phyloP scores from a whole-genome alignment of 1,139 yeast species.

The Yamadazyma friedrichii region DNA sequence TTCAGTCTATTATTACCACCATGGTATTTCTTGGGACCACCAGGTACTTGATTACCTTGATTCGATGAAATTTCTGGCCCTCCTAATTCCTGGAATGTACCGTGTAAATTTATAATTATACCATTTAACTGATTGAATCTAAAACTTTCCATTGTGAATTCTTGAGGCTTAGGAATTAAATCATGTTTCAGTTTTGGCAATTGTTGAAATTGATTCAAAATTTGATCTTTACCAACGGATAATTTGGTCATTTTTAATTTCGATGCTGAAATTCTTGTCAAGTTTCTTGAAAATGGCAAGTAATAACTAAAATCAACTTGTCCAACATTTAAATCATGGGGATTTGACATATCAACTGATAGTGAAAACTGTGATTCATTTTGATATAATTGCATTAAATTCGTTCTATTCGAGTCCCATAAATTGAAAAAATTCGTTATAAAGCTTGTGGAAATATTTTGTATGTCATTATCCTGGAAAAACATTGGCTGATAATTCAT shows the following conservation, averaged over 20 bases:
- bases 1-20: slow-evolving; percentile 20
- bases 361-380: slow-evolving; percentile 82
- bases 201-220: slow-evolving; percentile 57
- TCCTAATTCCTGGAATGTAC: slow-evolving; percentile 70
- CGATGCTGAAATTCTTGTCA: slow-evolving; percentile 63
- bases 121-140: slow-evolving; percentile 72
- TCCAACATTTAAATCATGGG: slow-evolving; percentile 46
- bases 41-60: slow-evolving; percentile 17
- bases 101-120: slow-evolving; percentile 76
- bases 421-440: slow-evolving; percentile 68
- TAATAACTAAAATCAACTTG: slow-evolving; percentile 62
- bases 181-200: slow-evolving; percentile 79
- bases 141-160: slow-evolving; percentile 78
- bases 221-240: slow-evolving; percentile 69
- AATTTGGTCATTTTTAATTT: slow-evolving; percentile 57
- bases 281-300: slow-evolving; percentile 71
- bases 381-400: slow-evolving; percentile 71
- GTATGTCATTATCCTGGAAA: slow-evolving; percentile 78
- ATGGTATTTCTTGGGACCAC: slow-evolving; percentile 25
- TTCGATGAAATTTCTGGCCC: slow-evolving; percentile 41
- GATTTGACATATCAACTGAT: slow-evolving; percentile 52
- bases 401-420: slow-evolving; percentile 80
- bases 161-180: slow-evolving; percentile 57
- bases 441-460: slow-evolving; percentile 69
- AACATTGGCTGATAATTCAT: slow-evolving; percentile 48